phyloP scores from a whole-genome alignment of 257 asterid species.

The Ocimum tenuiflorum region DNA sequence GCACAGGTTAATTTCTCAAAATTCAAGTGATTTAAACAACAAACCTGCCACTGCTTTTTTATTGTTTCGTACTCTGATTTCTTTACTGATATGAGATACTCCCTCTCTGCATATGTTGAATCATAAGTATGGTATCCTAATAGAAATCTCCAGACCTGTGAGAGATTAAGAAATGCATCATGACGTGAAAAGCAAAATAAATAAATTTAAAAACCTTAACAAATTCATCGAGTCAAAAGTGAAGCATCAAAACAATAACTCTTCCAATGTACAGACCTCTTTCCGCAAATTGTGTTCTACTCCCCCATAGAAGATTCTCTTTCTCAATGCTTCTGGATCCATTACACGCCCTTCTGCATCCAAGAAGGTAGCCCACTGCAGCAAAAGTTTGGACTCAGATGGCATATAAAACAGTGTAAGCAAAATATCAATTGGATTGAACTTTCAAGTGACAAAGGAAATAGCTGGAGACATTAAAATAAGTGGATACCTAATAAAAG shows the following conservation, averaged over 20 bases:
- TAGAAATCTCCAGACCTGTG: conserved; percentile 82
- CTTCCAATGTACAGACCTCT: conserved; percentile 46
- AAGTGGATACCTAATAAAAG: too few species aligned
- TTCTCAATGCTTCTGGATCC: conserved; percentile 62
- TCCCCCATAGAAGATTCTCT: conserved; percentile 89
- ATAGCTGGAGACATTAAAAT: neutral
- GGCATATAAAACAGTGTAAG: conserved; percentile 4
- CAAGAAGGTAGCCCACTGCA: conserved; percentile 81
- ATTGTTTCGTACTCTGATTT: conserved; percentile 77
- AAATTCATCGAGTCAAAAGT: conserved; percentile 1
- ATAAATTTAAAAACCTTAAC: neutral
- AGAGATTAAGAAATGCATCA: conserved; percentile 12
- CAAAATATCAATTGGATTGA: neutral
- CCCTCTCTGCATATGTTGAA: conserved; percentile 91
- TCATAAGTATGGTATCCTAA: conserved; percentile 70
- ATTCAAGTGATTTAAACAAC: conserved; percentile 23
- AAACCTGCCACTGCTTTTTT: conserved; percentile 93
- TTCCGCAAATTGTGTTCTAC: conserved; percentile 67
- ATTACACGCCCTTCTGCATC: conserved; percentile 82
- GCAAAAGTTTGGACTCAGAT: conserved; percentile 19
- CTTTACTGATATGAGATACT: conserved; percentile 59
- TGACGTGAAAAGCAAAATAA: neutral
- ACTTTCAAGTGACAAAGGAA: conserved; percentile 1
- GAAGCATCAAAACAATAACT: conserved; percentile 11
- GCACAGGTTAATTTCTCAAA: neutral